These are phyloP conservation scores for Globisporangium echinulatum DNA, from an alignment of 352 stramenopile species.

Conservation along the genomic window DNA sequence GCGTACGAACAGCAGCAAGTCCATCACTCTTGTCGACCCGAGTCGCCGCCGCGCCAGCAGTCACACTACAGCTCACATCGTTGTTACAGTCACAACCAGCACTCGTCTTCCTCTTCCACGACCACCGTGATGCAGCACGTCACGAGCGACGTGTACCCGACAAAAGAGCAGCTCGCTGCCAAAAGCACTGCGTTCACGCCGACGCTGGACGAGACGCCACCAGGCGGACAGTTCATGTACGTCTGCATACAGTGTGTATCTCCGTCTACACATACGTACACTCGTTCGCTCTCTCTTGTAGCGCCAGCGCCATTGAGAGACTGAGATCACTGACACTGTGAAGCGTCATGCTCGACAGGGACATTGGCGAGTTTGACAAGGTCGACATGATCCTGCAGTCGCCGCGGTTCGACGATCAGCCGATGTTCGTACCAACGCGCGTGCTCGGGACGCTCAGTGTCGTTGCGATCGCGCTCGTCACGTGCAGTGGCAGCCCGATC, in stretches of 20 bases:
- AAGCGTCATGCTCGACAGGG: not conserved
- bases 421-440: conserved; percentile 10
- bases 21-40: too few relatives aligned
- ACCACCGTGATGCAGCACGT: conserved; percentile 3
- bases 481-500: conserved; percentile 33
- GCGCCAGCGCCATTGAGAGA: not conserved
- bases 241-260: not conserved
- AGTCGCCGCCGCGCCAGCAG: too few relatives aligned
- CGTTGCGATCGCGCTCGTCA: conserved; percentile 47
- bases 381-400: conserved; percentile 20
- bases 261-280: not conserved
- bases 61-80: too few relatives aligned
- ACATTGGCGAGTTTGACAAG: conserved; percentile 18
- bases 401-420: conserved; percentile 1
- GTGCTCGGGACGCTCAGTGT: conserved; percentile 28
- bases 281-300: not conserved
- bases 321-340: too few relatives aligned
- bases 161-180: not conserved
- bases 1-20: too few relatives aligned
- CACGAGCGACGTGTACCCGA: conserved; percentile 1
- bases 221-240: conserved; percentile 10
- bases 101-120: too few relatives aligned
- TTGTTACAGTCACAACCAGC: too few relatives aligned
- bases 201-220: conserved; percentile 9
- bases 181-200: conserved; percentile 8